phyloP scores from a whole-genome alignment of 1,284 basidiomycete species.

The Fomitopsis betulina region DNA sequence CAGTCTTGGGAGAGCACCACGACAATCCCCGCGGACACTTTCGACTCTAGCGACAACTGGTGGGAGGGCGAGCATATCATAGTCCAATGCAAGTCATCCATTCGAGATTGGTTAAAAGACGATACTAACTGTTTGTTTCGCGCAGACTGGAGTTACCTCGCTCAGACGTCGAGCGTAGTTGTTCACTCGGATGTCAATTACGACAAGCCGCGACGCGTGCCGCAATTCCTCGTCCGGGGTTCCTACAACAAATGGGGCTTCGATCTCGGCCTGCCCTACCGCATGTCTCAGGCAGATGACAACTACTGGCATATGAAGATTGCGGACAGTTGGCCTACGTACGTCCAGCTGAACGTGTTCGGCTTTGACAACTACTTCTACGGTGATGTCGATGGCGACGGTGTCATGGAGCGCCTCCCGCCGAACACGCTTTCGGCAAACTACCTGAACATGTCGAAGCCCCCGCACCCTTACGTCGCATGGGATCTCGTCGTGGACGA shows the following conservation, averaged over 20 bases:
- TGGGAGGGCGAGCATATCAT: slow-evolving; percentile 85
- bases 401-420: slow-evolving; percentile 83
- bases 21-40: slow-evolving; percentile 53
- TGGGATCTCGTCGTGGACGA: slow-evolving; percentile 85
- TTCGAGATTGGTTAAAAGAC: neutral
- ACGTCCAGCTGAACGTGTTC: slow-evolving; percentile 85
- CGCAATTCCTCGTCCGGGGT: slow-evolving; percentile 82
- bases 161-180: slow-evolving; percentile 58
- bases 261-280: slow-evolving; percentile 71
- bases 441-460: slow-evolving; percentile 86
- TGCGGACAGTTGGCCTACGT: slow-evolving; percentile 85
- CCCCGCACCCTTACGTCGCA: slow-evolving; percentile 74
- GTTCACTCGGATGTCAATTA: slow-evolving; percentile 76
- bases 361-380: slow-evolving; percentile 88
- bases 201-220: slow-evolving; percentile 64
- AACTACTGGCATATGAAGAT: slow-evolving; percentile 77
- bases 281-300: slow-evolving; percentile 59
- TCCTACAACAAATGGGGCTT: slow-evolving; percentile 89
- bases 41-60: slow-evolving; percentile 54
- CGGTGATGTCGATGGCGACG: slow-evolving; percentile 83
- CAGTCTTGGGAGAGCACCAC: slow-evolving; percentile 70
- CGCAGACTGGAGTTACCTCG: slow-evolving; percentile 71
- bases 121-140: neutral
- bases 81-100: slow-evolving; percentile 66
- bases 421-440: slow-evolving; percentile 84